Evolutionary conservation across 2,329 filamentous ascomycete species (phyloP).

Genomic region (Fusarium denticulatum): DNA sequence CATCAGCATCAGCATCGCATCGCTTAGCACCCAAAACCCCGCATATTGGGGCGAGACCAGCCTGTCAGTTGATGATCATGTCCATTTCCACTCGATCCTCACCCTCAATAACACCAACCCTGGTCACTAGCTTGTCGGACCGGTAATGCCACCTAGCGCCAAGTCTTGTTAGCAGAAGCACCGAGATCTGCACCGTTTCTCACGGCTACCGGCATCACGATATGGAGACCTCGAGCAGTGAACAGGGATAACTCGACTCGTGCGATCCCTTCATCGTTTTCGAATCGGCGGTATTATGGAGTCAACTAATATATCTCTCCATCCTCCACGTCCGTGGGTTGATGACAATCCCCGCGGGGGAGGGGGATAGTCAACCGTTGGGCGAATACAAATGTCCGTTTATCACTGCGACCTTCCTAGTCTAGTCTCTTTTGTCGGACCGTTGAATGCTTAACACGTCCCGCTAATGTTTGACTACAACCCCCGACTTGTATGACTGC

Average conservation of each 20-base stretch:
- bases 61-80: not conserved
- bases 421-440: constrained; percentile 5
- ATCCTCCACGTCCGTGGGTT: not conserved
- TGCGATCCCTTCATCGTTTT: not conserved
- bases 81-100: not conserved
- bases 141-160: constrained; percentile 12
- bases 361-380: not conserved
- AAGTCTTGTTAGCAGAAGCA: constrained; percentile 3
- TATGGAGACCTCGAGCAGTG: not conserved
- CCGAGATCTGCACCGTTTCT: constrained; percentile 26
- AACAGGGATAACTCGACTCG: not conserved
- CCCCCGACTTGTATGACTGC: not conserved
- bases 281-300: constrained; percentile 23
- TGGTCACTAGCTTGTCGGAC: constrained; percentile 11
- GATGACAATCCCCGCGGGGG: not conserved
- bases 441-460: not conserved
- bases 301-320: not conserved
- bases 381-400: constrained; percentile 4
- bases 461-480: not conserved
- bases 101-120: not conserved
- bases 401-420: not conserved
- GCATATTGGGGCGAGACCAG: constrained; percentile 10
- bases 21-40: constrained; percentile 7
- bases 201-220: constrained; percentile 22
- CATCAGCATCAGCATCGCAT: not conserved